phyloP scores from a whole-genome alignment of 805 yeast genomes.

The Schwanniomyces polymorphus region DNA sequence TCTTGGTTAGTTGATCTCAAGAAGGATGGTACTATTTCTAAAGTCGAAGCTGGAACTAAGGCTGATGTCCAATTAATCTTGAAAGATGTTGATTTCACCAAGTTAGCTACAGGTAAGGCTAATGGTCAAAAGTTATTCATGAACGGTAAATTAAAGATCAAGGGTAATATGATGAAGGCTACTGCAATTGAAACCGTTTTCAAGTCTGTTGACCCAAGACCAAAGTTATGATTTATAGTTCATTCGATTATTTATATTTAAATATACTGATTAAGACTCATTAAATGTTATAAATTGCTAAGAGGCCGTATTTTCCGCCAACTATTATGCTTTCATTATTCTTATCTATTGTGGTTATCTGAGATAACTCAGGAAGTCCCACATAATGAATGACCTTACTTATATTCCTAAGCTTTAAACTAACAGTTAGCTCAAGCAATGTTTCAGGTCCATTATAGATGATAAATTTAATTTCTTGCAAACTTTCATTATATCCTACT shows the following conservation, averaged over 20 bases:
- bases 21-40: slow-evolving; percentile 48
- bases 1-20: slow-evolving; percentile 72
- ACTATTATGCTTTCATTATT: slow-evolving; percentile 7
- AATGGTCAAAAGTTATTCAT: slow-evolving; percentile 83
- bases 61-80: slow-evolving; percentile 65
- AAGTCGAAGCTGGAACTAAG: slow-evolving; percentile 48
- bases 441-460: slow-evolving; percentile 28
- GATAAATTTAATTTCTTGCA: slow-evolving; percentile 5
- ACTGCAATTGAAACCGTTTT: slow-evolving; percentile 69
- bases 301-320: slow-evolving; percentile 9
- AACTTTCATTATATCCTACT: neutral
- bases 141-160: slow-evolving; percentile 81
- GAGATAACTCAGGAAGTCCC: slow-evolving; percentile 24
- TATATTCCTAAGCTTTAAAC: slow-evolving; percentile 3
- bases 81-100: slow-evolving; percentile 67
- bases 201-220: slow-evolving; percentile 48
- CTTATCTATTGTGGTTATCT: slow-evolving; percentile 11
- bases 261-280: too few relatives aligned
- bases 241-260: neutral
- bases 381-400: slow-evolving; percentile 13
- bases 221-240: slow-evolving; percentile 34
- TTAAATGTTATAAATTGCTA: slow-evolving; percentile 3
- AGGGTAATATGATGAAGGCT: slow-evolving; percentile 91
- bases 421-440: slow-evolving; percentile 12
- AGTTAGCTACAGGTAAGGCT: slow-evolving; percentile 74